Base-by-base conservation (phyloP, 1,139 yeast species). In the Suhomyces atakaporum region DNA sequence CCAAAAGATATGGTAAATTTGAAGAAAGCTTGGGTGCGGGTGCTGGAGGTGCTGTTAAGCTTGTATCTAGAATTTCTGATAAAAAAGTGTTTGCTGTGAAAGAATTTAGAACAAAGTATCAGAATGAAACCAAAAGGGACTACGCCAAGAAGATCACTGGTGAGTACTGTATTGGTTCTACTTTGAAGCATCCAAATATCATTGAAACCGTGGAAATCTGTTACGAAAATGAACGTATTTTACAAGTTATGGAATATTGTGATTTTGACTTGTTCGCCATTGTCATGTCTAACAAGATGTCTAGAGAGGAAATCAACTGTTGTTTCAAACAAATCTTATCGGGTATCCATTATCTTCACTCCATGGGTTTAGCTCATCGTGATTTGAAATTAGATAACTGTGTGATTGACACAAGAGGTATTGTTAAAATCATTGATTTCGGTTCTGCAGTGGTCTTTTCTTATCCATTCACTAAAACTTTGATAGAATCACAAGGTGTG, bases 161-260 rank as follows among this genome's bases (percentile, higher is more conserved):
- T 16, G 97, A 90, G 63, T 90, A 88, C 61, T 89, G 96, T 68
- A 86, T 90, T 53, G 97, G 97, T 4, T 80, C 90, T 9, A 87
- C 97, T 3, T 71, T 90, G 43, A 85, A 85, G 57, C 95, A 89
- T 63, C 90, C 95, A 38, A 89, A 90, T 60, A 84, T 90, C 49
- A 84, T 90, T 47, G 89, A 86, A 59, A 90, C 97, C 3, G 79
- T 89, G 45, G 97, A 90, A 62, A 88, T 90, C 40, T 82, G 92
- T 38, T 86, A 87, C 58, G 97, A 90, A 56, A 82, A 85, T 53
- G 92, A 87, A 46, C 79, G 90, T 40, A 87, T 88, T 45, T 76
- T 82, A 46, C 96, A 89, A 66, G 90, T 90, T 22, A 86, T 90
- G 96, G 97, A 90, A 59, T 90, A 89, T 61, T 89, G 96, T 58